Evolutionary conservation across 2,329 filamentous ascomycete species (phyloP).

Genomic region (Verticillium tricorpus): DNA sequence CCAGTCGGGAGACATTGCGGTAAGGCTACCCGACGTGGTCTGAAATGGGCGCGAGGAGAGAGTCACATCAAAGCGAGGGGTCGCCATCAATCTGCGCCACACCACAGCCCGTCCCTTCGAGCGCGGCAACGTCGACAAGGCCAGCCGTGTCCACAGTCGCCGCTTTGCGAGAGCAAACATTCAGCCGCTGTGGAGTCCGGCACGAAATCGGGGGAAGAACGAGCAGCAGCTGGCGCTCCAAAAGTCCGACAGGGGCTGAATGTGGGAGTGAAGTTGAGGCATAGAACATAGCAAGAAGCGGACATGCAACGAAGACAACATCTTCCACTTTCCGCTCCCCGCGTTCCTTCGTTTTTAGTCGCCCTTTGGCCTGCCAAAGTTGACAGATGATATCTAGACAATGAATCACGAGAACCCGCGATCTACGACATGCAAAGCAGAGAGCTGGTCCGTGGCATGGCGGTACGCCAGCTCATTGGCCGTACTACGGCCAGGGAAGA

Average conservation of each 20-base stretch:
- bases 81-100: background rate
- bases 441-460: background rate
- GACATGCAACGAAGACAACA: background rate
- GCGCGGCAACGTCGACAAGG: background rate
- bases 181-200: background rate
- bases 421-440: background rate
- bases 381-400: background rate
- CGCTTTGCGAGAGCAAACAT: background rate
- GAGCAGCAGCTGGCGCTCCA: background rate
- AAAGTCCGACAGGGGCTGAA: background rate
- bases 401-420: background rate
- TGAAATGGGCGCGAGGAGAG: constrained; percentile 32
- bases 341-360: background rate
- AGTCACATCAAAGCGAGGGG: background rate
- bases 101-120: background rate
- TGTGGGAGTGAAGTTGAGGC: background rate
- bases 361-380: background rate
- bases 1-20: constrained; percentile 93
- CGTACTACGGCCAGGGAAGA: background rate
- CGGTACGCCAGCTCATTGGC: background rate
- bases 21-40: constrained; percentile 86
- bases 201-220: background rate
- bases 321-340: background rate
- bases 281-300: background rate
- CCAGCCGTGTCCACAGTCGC: background rate